Base-by-base conservation (phyloP, 148 eudicot genomes). In the Polygonum maritimum region DNA sequence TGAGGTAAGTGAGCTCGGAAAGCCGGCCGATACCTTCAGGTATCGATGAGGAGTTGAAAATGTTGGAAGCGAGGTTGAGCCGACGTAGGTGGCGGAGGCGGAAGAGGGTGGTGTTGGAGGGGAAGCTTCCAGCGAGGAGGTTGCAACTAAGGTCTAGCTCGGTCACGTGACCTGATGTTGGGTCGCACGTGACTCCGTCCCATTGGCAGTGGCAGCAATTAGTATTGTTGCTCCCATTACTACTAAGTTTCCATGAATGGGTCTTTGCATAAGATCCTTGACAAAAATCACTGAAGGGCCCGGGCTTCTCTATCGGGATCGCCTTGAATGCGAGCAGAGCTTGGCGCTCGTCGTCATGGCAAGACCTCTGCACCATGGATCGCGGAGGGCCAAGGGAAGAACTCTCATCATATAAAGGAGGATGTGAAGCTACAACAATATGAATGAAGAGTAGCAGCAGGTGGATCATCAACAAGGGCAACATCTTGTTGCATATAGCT, bases 181-280 rank as follows among this genome's bases (percentile, higher is more conserved):
- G 3, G 26, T 79, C 69, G 33, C 82, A 82, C 11, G 76, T 39
- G 54, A 82, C 80, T 3, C 82, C 82, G 1, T 79, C 73, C 85
- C 82, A 83, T 4, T 39, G 12, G 49, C 85, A 82, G 62, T 82
- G 79, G 31, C 31, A 26, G 31, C 31, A 26, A 26, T 26, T 26
- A 26, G 31, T 26, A 63, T 79, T 74, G 21, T 31, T 18, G 5
- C 41, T 38, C 7, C 40, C 35, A 19, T 6, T 16, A 12, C 2
- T 22, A 26, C 31, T 26, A 26, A 26, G 31, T 21, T 55, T 73
- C 83, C 83, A 81, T 9, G 76, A 57, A 31, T 8, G 48, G 10
- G 58, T 78, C 41, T 77, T 81, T 31, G 71, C 48, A 74, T 41
- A 49, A 18, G 55, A 7, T 21, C 12, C 2, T 49, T 5, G 3